These are phyloP conservation scores for Starmerella apicola DNA, from an alignment of 805 yeast species.

Conservation along the genomic window DNA sequence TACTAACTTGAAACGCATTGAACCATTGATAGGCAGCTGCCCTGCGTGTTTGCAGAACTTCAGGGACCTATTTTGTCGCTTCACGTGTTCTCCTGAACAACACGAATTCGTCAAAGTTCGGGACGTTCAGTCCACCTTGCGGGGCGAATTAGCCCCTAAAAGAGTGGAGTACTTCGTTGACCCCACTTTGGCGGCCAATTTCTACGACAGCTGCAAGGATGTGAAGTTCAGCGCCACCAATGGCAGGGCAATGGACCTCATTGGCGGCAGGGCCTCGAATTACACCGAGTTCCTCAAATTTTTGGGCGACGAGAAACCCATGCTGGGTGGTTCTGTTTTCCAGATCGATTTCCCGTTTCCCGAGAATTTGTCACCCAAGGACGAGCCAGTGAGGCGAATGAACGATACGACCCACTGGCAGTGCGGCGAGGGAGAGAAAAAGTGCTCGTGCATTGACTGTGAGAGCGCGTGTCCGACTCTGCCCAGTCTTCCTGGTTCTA, in stretches of 20 bases:
- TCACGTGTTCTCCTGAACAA: conserved; percentile 84
- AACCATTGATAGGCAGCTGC: conserved; percentile 71
- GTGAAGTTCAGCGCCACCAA: conserved; percentile 90
- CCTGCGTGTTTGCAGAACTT: conserved; percentile 89
- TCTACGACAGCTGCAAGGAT: conserved; percentile 76
- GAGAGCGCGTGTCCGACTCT: conserved; percentile 56
- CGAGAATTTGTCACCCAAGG: too few relatives aligned
- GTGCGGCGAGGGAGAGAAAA: conserved; percentile 48
- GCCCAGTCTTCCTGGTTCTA: conserved; percentile 32
- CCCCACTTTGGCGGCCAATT: conserved; percentile 43
- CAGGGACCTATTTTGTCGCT: conserved; percentile 64
- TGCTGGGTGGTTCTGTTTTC: conserved; percentile 90
- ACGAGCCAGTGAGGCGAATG: conserved; percentile 9
- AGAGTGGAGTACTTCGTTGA: conserved; percentile 57
- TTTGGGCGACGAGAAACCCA: conserved; percentile 86
- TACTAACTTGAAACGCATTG: conserved; percentile 58
- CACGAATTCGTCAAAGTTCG: conserved; percentile 60
- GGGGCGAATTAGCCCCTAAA: conserved; percentile 49
- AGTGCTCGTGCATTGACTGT: conserved; percentile 82
- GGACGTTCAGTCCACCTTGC: conserved; percentile 35
- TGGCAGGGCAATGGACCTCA: conserved; percentile 90
- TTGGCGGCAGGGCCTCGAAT: conserved; percentile 92
- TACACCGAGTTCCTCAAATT: conserved; percentile 67
- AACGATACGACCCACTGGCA: conserved; percentile 26
- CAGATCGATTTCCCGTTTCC: conserved; percentile 66